Conservation (phyloP, 768 basidiomycete species). For the Udeniomyces megalosporus region DNA sequence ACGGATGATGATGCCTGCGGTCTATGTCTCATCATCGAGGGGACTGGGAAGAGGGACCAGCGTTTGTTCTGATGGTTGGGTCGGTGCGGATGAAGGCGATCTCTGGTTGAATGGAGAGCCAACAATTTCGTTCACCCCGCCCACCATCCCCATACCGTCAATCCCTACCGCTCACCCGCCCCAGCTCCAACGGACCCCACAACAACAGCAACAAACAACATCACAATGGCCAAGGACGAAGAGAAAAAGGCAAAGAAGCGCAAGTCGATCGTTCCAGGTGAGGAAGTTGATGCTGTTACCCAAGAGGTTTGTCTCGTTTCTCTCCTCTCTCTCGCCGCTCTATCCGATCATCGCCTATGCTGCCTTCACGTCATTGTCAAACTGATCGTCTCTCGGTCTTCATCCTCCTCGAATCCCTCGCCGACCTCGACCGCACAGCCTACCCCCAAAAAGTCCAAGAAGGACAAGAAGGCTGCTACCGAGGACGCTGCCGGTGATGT, state of each 20-base stretch:
- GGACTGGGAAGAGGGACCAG: no score
- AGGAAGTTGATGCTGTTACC: background rate
- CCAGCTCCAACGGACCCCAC: background rate
- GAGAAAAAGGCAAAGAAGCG: conserved; percentile 12
- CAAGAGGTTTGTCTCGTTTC: background rate
- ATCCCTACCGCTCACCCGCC: background rate
- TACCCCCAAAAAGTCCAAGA: conserved; percentile 32
- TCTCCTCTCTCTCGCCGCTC: no score
- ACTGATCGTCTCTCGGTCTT: background rate
- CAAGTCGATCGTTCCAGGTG: conserved; percentile 5
- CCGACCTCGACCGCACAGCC: background rate
- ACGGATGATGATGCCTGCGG: no score
- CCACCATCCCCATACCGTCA: no score
- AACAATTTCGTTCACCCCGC: no score
- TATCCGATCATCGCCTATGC: no score
- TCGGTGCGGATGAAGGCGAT: background rate
- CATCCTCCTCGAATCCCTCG: no score
- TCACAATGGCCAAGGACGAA: conserved; percentile 4
- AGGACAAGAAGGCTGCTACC: conserved; percentile 27
- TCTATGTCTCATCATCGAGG: no score
- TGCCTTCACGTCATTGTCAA: no score
- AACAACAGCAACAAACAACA: background rate
- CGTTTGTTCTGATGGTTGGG: background rate
- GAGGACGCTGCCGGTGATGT: conserved; percentile 23
- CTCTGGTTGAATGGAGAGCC: no score